Evolutionary conservation across 2,329 filamentous ascomycete genomes (phyloP).

Genomic region (Didymellaceae sp.): DNA sequence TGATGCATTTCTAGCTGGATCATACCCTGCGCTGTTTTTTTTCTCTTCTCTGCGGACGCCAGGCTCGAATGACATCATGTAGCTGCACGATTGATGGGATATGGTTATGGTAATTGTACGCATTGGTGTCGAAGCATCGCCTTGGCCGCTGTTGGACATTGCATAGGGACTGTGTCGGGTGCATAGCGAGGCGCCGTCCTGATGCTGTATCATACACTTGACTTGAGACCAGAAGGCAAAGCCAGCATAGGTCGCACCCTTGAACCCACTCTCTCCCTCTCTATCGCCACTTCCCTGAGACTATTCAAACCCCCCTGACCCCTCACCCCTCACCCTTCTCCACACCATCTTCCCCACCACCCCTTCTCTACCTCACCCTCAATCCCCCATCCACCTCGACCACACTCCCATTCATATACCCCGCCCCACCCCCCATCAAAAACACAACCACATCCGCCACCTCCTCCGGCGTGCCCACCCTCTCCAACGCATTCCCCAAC

Average conservation of each 20-base stretch:
- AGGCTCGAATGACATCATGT: slow-evolving; percentile 14
- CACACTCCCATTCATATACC: slow-evolving; percentile 57
- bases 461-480: slow-evolving; percentile 55
- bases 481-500: slow-evolving; percentile 50
- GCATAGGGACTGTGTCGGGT: neutral
- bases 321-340: no score
- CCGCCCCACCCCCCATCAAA: slow-evolving; percentile 53
- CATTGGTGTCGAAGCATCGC: neutral
- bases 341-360: no score
- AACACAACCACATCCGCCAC: slow-evolving; percentile 59
- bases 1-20: slow-evolving; percentile 20
- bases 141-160: neutral
- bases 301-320: no score
- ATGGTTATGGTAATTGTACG: slow-evolving; percentile 18
- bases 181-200: slow-evolving; percentile 2
- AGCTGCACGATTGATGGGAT: slow-evolving; percentile 19
- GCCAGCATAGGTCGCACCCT: neutral
- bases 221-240: neutral
- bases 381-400: slow-evolving; percentile 57
- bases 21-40: slow-evolving; percentile 17
- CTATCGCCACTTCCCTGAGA: no score
- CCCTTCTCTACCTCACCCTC: no score
- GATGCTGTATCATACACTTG: slow-evolving; percentile 15
- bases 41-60: no score
- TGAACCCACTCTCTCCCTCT: no score